phyloP scores from a whole-genome alignment of 306 rosid species.

The Dalbergia oliveri region DNA sequence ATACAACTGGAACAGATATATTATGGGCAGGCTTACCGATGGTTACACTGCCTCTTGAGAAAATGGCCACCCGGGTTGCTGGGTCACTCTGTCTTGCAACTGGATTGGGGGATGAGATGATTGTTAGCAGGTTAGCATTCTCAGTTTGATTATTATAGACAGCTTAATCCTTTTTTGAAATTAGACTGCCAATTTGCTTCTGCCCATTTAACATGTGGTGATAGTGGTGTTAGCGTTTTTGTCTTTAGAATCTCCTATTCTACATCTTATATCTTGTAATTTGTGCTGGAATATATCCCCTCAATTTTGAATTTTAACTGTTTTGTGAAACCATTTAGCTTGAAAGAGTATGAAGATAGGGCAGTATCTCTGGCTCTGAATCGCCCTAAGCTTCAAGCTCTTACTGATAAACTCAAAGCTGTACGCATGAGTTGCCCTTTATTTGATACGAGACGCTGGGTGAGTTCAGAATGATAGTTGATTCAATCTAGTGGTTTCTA shows the following conservation, averaged over 20 bases:
- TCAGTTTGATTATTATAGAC: constrained; percentile 5
- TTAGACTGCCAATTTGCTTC: not conserved
- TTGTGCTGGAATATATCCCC: not conserved
- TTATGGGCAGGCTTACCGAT: constrained; percentile 98
- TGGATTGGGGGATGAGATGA: constrained; percentile 96
- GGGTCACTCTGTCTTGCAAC: constrained; percentile 96
- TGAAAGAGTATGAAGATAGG: constrained; percentile 92
- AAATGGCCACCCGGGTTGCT: constrained; percentile 99
- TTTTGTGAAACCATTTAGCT: constrained; percentile 54
- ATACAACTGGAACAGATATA: constrained; percentile 97
- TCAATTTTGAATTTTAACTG: constrained; percentile 5
- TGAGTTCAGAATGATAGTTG: constrained; percentile 39
- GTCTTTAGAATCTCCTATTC: too few relatives aligned
- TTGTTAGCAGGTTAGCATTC: constrained; percentile 74
- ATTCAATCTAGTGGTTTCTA: not conserved
- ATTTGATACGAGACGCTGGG: constrained; percentile 96
- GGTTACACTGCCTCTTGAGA: constrained; percentile 96
- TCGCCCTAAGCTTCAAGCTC: constrained; percentile 80
- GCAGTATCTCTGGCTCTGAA: constrained; percentile 88
- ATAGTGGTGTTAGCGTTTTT: too few relatives aligned
- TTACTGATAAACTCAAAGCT: constrained; percentile 80
- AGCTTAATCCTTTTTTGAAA: not conserved
- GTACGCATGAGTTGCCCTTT: constrained; percentile 90
- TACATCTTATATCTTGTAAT: too few relatives aligned
- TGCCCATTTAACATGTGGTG: not conserved